Base-by-base conservation (phyloP, 169 alveolate species). In the Cryptosporidium viatorum region DNA sequence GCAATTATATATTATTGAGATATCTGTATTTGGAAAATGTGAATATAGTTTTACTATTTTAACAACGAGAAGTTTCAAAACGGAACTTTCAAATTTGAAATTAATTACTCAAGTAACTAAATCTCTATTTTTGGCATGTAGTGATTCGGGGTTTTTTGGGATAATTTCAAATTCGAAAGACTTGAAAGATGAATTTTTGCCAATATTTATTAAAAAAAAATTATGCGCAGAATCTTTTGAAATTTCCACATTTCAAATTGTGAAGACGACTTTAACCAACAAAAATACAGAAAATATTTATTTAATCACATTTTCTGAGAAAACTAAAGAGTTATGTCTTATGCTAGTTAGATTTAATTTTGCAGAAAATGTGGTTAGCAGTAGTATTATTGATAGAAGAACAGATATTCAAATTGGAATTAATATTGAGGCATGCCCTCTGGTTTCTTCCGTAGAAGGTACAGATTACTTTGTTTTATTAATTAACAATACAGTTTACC, bases 251-350 rank as follows among this genome's bases (percentile, higher is more conserved):
- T 51, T 73, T 50, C n/a, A 21, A 8, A 23, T 73, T 12, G 29
- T 73, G 21, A 59, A 73, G 5, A 73, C 29, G n/a, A 58, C 12
- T 0, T 7, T 71, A 12, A 26, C 7, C 41, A 12, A 29, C 5
- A 71, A 55, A 71, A 35, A 71, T 10, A 50, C 60, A 26, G 41
- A 48, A 33, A n/a, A 23, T 50, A 71, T 48, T 71, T 71, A 31
- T 23, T 50, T 71, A 29, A 48, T 71, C 23, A 29, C 65, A 50
- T 71, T 50, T 31, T 71, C 69, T 50, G 55, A 48, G n/a, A 71
- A 48, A 41, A 51, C 1, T 50, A 51, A 51, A 50, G 33, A 43
- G 14, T 45, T 71, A 43, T 29, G 26, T 26, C 70, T 73, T 31
- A 51, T 73, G 0, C 33, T 65, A 16, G 14, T 65, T 4, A n/a